Percentiles rank a stretch among this genome's conserved stretches.
Evolutionary conservation across 2,329 filamentous ascomycete species (phyloP).

Genomic region (Septoria linicola): DNA sequence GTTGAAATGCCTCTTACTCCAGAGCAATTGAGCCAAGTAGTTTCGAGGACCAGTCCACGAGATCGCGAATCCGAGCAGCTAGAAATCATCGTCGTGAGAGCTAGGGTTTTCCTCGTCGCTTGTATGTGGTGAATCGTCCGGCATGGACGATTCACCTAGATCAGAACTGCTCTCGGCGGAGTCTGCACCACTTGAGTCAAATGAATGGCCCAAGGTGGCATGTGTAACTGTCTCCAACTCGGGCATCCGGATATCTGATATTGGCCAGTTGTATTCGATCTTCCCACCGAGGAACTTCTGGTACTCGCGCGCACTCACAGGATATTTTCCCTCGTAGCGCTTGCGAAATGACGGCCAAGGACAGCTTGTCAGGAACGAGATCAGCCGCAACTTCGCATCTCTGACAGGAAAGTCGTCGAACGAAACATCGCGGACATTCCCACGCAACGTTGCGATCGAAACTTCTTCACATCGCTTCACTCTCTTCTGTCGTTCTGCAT

Average conservation of each 20-base stretch:
- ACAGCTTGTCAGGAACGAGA: neutral
- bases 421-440: neutral
- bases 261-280: neutral
- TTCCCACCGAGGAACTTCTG: neutral
- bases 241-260: neutral
- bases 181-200: neutral
- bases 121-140: too few relatives aligned
- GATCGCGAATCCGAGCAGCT: too few relatives aligned
- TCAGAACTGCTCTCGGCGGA: too few relatives aligned
- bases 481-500: neutral
- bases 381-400: neutral
- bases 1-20: too few relatives aligned
- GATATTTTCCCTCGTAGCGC: neutral
- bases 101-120: too few relatives aligned
- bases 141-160: too few relatives aligned
- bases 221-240: neutral
- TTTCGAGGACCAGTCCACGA: too few relatives aligned
- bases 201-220: neutral
- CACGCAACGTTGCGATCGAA: neutral
- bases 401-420: neutral
- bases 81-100: too few relatives aligned
- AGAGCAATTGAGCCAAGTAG: too few relatives aligned
- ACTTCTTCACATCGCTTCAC: neutral
- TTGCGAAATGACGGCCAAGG: neutral
- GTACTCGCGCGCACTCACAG: neutral